Percentiles rank a stretch among this genome's conserved stretches.
Evolutionary conservation across 2,329 filamentous ascomycete species (phyloP).

Genomic region (Trematosphaeria pertusa): DNA sequence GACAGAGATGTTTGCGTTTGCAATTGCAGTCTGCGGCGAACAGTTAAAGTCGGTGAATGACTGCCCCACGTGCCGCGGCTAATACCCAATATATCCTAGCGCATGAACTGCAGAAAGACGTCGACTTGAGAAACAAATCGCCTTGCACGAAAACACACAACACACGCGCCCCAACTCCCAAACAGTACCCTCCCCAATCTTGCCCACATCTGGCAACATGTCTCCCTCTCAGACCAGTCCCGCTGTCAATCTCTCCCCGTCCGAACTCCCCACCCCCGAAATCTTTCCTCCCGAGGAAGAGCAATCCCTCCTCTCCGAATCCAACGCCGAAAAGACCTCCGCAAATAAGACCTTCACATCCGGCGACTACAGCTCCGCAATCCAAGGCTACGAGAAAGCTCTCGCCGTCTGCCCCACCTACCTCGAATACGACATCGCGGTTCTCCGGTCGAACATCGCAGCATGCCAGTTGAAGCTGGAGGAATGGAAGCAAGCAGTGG

Average conservation of each 20-base stretch:
- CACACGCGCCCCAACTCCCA: not conserved
- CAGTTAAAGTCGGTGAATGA: constrained; percentile 19
- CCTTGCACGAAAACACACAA: not conserved
- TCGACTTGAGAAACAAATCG: no score
- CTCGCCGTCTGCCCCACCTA: constrained; percentile 81
- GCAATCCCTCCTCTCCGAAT: constrained; percentile 69
- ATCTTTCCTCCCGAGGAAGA: constrained; percentile 45
- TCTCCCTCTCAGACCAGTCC: constrained; percentile 8
- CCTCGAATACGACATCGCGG: constrained; percentile 85
- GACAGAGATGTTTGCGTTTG: no score
- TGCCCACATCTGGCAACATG: constrained; percentile 10
- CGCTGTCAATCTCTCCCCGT: no score
- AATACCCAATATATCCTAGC: no score
- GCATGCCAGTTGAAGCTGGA: constrained; percentile 86
- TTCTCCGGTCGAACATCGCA: constrained; percentile 86
- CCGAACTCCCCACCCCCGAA: constrained; percentile 22
- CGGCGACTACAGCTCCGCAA: constrained; percentile 75
- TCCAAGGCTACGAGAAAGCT: constrained; percentile 83
- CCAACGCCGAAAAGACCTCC: constrained; percentile 73
- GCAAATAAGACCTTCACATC: constrained; percentile 82
- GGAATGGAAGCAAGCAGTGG: constrained; percentile 84
- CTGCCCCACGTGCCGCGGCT: not conserved
- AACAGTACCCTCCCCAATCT: not conserved
- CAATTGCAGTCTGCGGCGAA: constrained; percentile 7
- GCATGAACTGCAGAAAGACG: no score